A percentile compares a stretch with the other conserved stretches of the same genome.
Evolutionary conservation across 1,284 basidiomycete genomes (phyloP).

Genomic region (Porodaedalea pini): DNA sequence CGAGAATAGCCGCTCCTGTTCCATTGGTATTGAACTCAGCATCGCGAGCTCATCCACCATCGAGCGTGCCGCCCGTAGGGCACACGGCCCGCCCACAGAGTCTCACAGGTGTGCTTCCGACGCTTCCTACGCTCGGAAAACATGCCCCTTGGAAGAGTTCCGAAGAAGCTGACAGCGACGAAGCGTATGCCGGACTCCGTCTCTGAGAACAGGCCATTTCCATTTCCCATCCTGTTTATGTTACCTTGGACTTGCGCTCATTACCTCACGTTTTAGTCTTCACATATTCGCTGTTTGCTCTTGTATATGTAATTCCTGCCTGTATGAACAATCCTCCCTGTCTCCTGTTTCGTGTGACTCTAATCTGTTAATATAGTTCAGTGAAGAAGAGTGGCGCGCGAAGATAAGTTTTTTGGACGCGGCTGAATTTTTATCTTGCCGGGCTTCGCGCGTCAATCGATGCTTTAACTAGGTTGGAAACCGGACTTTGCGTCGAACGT

Average conservation of each 20-base stretch:
- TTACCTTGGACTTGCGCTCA: neutral
- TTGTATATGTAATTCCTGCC: no score
- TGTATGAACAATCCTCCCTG: no score
- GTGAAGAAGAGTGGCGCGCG: no score
- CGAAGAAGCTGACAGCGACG: neutral
- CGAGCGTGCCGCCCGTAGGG: neutral
- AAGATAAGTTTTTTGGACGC: no score
- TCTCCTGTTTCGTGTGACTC: no score
- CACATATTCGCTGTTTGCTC: no score
- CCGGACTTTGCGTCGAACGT: no score
- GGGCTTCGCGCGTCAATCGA: no score
- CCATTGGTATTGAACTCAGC: neutral
- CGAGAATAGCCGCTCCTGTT: neutral
- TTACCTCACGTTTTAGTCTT: neutral
- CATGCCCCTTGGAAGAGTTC: constrained; percentile 5
- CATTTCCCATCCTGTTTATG: neutral
- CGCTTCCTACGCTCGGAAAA: constrained; percentile 9
- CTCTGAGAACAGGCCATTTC: neutral
- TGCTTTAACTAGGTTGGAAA: no score
- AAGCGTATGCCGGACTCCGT: neutral
- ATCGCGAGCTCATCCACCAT: no score
- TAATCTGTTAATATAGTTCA: no score
- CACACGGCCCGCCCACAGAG: neutral
- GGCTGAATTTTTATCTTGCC: no score
- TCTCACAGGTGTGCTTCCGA: constrained; percentile 7